Evolutionary conservation across 2,329 filamentous ascomycete species (phyloP), one percentile per base, ranked within the genome.

Genomic region (Akanthomyces lecanii): DNA sequence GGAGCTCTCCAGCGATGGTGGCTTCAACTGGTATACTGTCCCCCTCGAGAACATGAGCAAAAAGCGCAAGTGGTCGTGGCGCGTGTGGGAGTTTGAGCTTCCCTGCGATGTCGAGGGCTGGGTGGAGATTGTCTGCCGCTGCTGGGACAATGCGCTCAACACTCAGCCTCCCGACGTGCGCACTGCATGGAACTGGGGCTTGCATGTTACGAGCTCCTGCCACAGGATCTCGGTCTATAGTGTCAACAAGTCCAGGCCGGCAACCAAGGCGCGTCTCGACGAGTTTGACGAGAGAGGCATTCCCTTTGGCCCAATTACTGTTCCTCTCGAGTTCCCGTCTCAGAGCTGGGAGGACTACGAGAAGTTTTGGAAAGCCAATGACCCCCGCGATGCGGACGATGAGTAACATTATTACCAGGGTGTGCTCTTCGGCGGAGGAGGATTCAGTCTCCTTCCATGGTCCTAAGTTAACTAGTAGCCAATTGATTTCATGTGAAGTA

Each of bases 1-100:
- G 4, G 88, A 90, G 67, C 77, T 90, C 2, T 85, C 81, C 3
- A 77, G 78, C 0, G 86, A 89, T 67, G 87, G 87, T 0, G 87
- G 87, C 0, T 83, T 79, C 66, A 81, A 79, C 16, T 89, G 87
- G 87, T 89, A 89, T 65, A 77, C 81, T 11, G 83, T 89, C 0
- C 86, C 86, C 0, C 74, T 75, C 0, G 80, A 86, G 55, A 85
- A 87, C 1, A 65, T 90, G 65, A 84, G 81, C 3, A 79, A 78
- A 66, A 91, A 90, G 72, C 81, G 84, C 55, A 84, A 80, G 54
- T 85, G 82, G 68, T 81, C 84, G 0, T 91, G 88, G 88, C 75
- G 88, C 14, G 80, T 79, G 0, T 91, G 88, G 88, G 77, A 83
- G 62, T 79, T 81, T 1, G 83, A 87, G 1, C 68, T 90, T 0